These are phyloP conservation scores for Phytophthora hibernalis DNA, from an alignment of 352 stramenopile genomes.

Conservation along the genomic window DNA sequence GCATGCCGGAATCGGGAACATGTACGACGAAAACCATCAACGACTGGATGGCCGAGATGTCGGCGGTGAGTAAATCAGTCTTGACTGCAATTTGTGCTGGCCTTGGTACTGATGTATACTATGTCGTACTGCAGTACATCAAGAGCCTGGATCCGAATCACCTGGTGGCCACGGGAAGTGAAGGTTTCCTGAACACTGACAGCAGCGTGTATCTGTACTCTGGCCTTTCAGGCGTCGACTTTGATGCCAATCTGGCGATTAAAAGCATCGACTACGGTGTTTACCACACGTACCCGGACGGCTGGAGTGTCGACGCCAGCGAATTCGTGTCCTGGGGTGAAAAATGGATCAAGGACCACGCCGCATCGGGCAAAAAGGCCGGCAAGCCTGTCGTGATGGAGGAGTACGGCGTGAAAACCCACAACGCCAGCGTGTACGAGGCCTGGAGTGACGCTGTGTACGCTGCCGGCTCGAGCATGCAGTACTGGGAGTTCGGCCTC, in stretches of 20 bases:
- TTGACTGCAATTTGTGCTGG: background rate
- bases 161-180: slow-evolving; percentile 37
- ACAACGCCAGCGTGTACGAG: slow-evolving; percentile 21
- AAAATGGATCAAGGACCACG: slow-evolving; percentile 6
- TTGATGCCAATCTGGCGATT: slow-evolving; percentile 39
- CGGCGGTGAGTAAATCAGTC: slow-evolving; percentile 7
- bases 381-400: slow-evolving; percentile 24
- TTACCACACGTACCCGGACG: slow-evolving; percentile 42
- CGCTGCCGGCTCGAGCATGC: slow-evolving; percentile 5
- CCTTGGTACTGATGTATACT: background rate
- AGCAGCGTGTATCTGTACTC: slow-evolving; percentile 47
- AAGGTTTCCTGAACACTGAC: slow-evolving; percentile 50
- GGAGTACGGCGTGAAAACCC: slow-evolving; percentile 20
- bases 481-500: slow-evolving; percentile 26
- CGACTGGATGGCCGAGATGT: slow-evolving; percentile 22
- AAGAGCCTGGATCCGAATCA: slow-evolving; percentile 45
- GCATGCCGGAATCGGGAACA: slow-evolving; percentile 15
- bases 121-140: slow-evolving; percentile 31
- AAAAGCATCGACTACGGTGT: slow-evolving; percentile 40
- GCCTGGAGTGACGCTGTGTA: slow-evolving; percentile 14
- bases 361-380: slow-evolving; percentile 1
- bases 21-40: slow-evolving; percentile 23
- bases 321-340: slow-evolving; percentile 20
- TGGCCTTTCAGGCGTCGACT: slow-evolving; percentile 41
- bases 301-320: slow-evolving; percentile 20